phyloP scores from a whole-genome alignment of 805 yeast genomes.

The Maudiozyma pseudohumilis region DNA sequence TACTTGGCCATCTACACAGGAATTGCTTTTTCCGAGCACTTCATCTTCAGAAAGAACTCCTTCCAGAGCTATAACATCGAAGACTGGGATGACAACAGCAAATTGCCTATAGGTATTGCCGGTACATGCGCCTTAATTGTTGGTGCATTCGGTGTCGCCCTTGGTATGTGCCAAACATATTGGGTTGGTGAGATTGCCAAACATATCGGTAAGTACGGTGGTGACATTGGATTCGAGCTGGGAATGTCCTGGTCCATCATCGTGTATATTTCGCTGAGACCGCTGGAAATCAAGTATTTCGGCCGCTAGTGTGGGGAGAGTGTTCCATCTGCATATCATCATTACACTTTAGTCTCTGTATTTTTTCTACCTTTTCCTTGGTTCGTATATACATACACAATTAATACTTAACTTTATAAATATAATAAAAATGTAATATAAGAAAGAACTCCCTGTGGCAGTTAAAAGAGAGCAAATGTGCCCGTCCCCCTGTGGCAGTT shows the following conservation, averaged over 20 bases:
- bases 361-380: no score
- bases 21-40: slow-evolving; percentile 68
- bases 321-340: background rate
- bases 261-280: slow-evolving; percentile 50
- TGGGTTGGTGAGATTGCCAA: slow-evolving; percentile 60
- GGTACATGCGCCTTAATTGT: slow-evolving; percentile 70
- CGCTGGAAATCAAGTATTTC: slow-evolving; percentile 57
- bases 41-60: slow-evolving; percentile 57
- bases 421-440: no score
- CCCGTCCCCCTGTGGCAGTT: no score
- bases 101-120: slow-evolving; percentile 67
- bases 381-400: no score
- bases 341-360: no score
- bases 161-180: slow-evolving; percentile 86
- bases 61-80: slow-evolving; percentile 51
- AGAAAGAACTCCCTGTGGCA: no score
- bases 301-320: slow-evolving; percentile 30
- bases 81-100: slow-evolving; percentile 45
- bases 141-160: slow-evolving; percentile 74
- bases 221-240: slow-evolving; percentile 77
- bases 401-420: no score
- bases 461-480: no score
- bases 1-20: slow-evolving; percentile 80
- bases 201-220: slow-evolving; percentile 40
- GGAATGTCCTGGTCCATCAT: slow-evolving; percentile 59